Evolutionary conservation across 2,329 filamentous ascomycete species (phyloP).

Genomic region (Diaporthe sp.): DNA sequence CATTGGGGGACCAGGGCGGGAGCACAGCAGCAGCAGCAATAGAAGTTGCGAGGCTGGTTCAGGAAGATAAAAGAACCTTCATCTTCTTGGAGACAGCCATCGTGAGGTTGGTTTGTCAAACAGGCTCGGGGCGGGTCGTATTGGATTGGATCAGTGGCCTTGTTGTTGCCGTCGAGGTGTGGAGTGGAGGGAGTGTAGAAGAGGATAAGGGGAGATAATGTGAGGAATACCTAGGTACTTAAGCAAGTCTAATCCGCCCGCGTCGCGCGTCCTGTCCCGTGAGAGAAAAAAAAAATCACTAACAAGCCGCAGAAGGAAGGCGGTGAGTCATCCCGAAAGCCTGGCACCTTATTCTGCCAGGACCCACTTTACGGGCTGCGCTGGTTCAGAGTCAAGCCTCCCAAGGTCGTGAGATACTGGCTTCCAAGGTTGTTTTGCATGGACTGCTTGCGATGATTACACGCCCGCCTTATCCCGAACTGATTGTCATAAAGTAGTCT

Average conservation of each 20-base stretch:
- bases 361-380: background rate
- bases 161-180: background rate
- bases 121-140: background rate
- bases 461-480: background rate
- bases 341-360: background rate
- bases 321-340: background rate
- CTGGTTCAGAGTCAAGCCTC: too few species aligned
- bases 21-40: conserved; percentile 27
- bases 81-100: conserved; percentile 51
- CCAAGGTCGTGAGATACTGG: background rate
- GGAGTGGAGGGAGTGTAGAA: background rate
- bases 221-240: background rate
- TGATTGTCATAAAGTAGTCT: background rate
- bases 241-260: background rate
- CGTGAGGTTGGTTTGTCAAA: background rate
- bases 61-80: conserved; percentile 31
- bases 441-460: background rate
- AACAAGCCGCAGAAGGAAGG: conserved; percentile 10
- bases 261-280: background rate
- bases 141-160: background rate
- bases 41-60: background rate
- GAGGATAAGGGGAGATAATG: background rate
- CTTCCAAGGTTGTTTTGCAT: background rate
- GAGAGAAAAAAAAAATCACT: background rate
- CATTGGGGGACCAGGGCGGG: conserved; percentile 9